Percentiles rank a stretch among this genome's conserved stretches.
These are phyloP conservation scores for Termitomyces bulborhizus DNA, from an alignment of 768 basidiomycete species.

Conservation along the genomic window DNA sequence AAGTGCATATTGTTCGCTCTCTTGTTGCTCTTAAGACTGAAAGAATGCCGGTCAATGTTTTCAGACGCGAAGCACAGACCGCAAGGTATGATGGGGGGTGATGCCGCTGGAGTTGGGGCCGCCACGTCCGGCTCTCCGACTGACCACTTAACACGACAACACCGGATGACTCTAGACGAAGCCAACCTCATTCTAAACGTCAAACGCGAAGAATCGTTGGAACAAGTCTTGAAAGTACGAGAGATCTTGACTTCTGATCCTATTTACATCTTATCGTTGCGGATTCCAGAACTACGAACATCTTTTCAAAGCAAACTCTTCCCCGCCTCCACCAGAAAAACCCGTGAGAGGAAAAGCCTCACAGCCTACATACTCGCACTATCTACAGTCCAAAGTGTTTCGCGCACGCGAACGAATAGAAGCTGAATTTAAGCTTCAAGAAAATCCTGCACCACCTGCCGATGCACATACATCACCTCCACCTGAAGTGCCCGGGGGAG, in stretches of 20 bases:
- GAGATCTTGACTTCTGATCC: neutral
- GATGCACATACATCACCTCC: conserved; percentile 14
- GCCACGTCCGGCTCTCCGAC: conserved; percentile 71
- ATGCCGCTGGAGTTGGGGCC: conserved; percentile 67
- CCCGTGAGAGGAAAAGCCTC: conserved; percentile 37
- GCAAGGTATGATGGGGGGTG: conserved; percentile 58
- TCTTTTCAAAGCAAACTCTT: conserved; percentile 85
- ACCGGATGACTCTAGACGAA: conserved; percentile 94
- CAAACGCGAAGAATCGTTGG: conserved; percentile 65
- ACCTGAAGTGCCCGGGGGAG: conserved; percentile 11
- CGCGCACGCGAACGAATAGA: conserved; percentile 93
- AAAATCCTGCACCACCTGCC: conserved; percentile 3
- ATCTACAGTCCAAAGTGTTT: conserved; percentile 95
- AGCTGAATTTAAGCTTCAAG: conserved; percentile 54
- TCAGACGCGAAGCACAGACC: conserved; percentile 82
- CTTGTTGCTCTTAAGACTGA: neutral
- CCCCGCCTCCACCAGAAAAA: conserved; percentile 50
- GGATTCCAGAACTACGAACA: conserved; percentile 81
- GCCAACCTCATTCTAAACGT: conserved; percentile 88
- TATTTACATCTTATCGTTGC: conserved; percentile 1
- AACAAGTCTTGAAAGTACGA: conserved; percentile 68
- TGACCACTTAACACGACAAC: conserved; percentile 77
- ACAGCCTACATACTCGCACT: conserved; percentile 67
- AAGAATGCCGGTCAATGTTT: neutral
- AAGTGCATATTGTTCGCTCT: conserved; percentile 49